Evolutionary conservation across 257 asterid genomes (phyloP).

Genomic region (Solanum medicagineum): DNA sequence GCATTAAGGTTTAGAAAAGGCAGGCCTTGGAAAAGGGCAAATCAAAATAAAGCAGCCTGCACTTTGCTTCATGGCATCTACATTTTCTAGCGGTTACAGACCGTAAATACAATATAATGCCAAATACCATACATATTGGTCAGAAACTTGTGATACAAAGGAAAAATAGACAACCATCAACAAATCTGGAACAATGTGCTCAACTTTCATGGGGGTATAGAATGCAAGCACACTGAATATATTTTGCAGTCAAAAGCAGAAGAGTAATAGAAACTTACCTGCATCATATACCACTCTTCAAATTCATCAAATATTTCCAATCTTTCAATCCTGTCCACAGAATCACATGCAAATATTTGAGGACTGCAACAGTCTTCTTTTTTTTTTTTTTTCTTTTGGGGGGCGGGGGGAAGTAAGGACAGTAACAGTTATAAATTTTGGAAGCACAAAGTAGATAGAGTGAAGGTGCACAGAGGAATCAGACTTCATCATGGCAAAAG

Average conservation of each 20-base stretch:
- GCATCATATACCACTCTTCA: constrained; percentile 92
- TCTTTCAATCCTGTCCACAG: constrained; percentile 70
- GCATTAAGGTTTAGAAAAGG: neutral
- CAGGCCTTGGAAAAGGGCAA: neutral
- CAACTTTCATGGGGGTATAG: neutral
- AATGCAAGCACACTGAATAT: neutral
- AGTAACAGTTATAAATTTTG: neutral
- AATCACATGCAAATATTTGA: constrained; percentile 11
- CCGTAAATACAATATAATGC: neutral
- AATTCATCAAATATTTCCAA: constrained; percentile 72
- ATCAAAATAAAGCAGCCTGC: neutral
- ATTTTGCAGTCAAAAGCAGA: neutral
- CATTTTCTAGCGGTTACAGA: neutral
- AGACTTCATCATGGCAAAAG: constrained; percentile 1
- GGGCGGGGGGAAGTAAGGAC: neutral
- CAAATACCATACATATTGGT: neutral
- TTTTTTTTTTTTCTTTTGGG: too few relatives aligned
- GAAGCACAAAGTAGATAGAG: constrained; percentile 3
- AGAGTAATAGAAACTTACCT: constrained; percentile 48
- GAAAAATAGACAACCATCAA: neutral
- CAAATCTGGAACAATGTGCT: neutral
- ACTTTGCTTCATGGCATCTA: neutral
- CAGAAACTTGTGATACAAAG: neutral
- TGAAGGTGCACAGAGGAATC: constrained; percentile 11
- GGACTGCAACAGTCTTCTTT: neutral